Conservation (phyloP, 305 asterid genomes). For the Fraxinus dipetala region DNA sequence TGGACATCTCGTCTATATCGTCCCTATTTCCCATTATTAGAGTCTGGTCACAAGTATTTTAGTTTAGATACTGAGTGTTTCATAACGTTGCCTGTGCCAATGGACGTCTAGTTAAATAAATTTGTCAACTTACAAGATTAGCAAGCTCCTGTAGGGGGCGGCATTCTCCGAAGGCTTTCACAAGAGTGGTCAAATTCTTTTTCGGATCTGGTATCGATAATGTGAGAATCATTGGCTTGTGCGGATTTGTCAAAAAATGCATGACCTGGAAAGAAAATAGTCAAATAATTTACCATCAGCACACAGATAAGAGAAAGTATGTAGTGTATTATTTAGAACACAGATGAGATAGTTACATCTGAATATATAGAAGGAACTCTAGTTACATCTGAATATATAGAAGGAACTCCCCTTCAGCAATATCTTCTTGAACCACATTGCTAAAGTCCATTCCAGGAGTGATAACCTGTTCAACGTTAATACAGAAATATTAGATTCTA, state of each 20-base stretch:
- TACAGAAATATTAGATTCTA: no score
- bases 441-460: constrained; percentile 21
- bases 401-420: constrained; percentile 56
- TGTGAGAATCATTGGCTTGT: constrained; percentile 90
- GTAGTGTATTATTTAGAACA: background rate
- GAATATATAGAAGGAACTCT: constrained; percentile 74
- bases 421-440: constrained; percentile 71
- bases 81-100: background rate
- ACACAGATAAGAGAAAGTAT: background rate
- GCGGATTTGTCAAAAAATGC: constrained; percentile 85
- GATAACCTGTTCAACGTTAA: background rate
- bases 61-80: no score
- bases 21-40: constrained; percentile 90
- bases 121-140: constrained; percentile 59
- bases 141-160: constrained; percentile 78
- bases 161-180: constrained; percentile 91
- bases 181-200: constrained; percentile 72
- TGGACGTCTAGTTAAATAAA: background rate
- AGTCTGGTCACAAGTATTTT: constrained; percentile 44
- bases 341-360: constrained; percentile 47
- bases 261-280: constrained; percentile 44
- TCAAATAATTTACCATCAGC: no score
- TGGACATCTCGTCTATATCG: constrained; percentile 78
- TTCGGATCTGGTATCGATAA: constrained; percentile 86
- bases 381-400: constrained; percentile 81